phyloP scores from a whole-genome alignment of 2,329 filamentous ascomycete species.

The Hypoxylon sp. region DNA sequence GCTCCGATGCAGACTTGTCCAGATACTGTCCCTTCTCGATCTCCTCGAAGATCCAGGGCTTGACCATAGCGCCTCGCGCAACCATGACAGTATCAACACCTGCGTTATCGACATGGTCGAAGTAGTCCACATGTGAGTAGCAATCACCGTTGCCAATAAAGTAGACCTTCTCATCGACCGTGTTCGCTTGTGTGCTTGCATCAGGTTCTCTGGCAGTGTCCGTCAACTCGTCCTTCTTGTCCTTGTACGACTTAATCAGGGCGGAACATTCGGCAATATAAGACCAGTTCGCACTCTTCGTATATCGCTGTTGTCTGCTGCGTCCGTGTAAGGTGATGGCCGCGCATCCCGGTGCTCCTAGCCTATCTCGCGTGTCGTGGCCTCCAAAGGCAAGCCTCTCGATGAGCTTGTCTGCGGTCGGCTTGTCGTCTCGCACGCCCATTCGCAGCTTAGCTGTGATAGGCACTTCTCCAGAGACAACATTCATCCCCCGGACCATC shows the following conservation, averaged over 20 bases:
- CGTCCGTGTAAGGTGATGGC: conserved; percentile 96
- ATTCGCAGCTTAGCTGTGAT: conserved; percentile 96
- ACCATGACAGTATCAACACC: conserved; percentile 96
- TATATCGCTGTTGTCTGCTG: conserved; percentile 94
- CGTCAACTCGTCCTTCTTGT: conserved; percentile 71
- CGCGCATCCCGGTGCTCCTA: conserved; percentile 85
- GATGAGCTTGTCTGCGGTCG: conserved; percentile 83
- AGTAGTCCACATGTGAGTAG: conserved; percentile 92
- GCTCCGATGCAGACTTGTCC: conserved; percentile 91
- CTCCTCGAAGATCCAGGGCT: conserved; percentile 99
- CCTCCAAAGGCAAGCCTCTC: conserved; percentile 86
- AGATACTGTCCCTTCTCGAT: conserved; percentile 92
- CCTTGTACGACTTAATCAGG: conserved; percentile 83
- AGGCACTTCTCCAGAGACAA: conserved; percentile 88
- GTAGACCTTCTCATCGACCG: conserved; percentile 77
- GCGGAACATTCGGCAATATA: conserved; percentile 93
- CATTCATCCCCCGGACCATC: conserved; percentile 96
- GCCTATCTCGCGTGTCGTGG: conserved; percentile 74
- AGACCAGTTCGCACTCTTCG: conserved; percentile 89
- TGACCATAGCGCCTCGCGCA: conserved; percentile 93
- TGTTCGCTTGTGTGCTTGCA: conserved; percentile 75
- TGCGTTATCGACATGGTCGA: conserved; percentile 78
- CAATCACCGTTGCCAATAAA: conserved; percentile 98
- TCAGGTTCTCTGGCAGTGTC: conserved; percentile 87
- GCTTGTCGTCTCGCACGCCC: conserved; percentile 83